Conservation (phyloP, 169 alveolate species). For the Eimeria brunetti region DNA sequence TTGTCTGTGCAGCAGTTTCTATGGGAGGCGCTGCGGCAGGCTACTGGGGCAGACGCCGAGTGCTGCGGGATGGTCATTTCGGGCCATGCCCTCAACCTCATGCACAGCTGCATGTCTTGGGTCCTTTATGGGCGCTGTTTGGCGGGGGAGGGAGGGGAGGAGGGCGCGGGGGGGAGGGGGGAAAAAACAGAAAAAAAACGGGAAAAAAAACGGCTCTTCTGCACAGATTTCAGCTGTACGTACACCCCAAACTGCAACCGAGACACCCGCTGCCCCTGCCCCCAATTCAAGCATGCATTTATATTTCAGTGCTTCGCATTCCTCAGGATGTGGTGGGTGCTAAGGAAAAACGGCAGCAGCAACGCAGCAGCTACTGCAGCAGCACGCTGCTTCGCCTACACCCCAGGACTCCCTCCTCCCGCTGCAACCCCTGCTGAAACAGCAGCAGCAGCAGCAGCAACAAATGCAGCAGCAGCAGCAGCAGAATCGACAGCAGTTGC, state of each 20-base stretch:
- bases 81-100: background rate
- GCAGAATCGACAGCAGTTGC: background rate
- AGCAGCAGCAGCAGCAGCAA: no score
- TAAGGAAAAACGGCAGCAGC: background rate
- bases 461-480: no score
- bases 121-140: background rate
- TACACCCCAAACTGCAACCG: background rate
- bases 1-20: background rate
- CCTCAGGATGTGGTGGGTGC: background rate
- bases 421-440: background rate
- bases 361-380: slow-evolving; percentile 35
- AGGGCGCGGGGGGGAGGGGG: background rate
- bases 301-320: background rate
- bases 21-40: background rate
- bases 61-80: slow-evolving; percentile 11
- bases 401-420: background rate
- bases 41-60: background rate
- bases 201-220: background rate
- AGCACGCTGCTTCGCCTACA: slow-evolving; percentile 18
- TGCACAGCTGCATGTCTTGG: slow-evolving; percentile 11
- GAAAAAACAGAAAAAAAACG: no score
- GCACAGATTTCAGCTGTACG: background rate
- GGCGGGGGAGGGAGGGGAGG: background rate
- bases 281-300: no score
- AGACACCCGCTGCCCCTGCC: background rate